These are phyloP conservation scores for Tephrocybe rancida DNA, from an alignment of 768 basidiomycete genomes.

Conservation along the genomic window DNA sequence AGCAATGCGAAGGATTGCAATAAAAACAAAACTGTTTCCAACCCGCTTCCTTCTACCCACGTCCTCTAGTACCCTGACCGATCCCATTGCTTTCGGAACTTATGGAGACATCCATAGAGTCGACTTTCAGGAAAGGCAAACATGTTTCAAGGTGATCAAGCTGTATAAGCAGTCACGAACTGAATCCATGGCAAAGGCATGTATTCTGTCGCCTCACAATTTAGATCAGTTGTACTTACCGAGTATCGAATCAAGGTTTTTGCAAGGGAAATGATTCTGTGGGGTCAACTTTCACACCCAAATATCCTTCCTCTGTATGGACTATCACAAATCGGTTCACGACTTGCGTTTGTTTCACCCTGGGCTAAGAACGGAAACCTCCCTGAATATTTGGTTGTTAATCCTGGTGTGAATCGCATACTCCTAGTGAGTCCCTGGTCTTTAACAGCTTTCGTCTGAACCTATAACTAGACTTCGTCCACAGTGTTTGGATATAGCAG, in stretches of 20 bases:
- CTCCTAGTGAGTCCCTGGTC: slow-evolving; percentile 28
- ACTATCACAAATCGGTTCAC: slow-evolving; percentile 18
- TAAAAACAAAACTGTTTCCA: slow-evolving; percentile 1
- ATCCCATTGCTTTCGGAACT: neutral
- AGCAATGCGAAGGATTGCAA: slow-evolving; percentile 7
- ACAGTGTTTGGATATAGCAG: slow-evolving; percentile 25
- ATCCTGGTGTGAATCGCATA: slow-evolving; percentile 24
- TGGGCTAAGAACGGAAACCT: slow-evolving; percentile 25
- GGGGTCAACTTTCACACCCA: too few species aligned
- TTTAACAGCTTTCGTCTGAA: neutral
- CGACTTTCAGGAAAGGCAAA: neutral
- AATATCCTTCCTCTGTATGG: slow-evolving; percentile 35
- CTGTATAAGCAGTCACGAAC: neutral
- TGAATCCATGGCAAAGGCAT: slow-evolving; percentile 3
- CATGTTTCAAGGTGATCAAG: slow-evolving; percentile 11
- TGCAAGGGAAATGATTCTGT: slow-evolving; percentile 31
- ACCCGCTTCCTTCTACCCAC: neutral
- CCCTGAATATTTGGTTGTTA: slow-evolving; percentile 24
- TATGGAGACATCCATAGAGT: slow-evolving; percentile 8
- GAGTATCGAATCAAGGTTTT: slow-evolving; percentile 15
- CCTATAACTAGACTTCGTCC: neutral
- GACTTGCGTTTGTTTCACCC: slow-evolving; percentile 36
- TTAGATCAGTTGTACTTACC: neutral
- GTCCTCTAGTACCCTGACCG: neutral
- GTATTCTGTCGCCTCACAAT: neutral